Evolutionary conservation across 2,329 filamentous ascomycete species (phyloP), one percentile per base, ranked within the genome.

Genomic region (Cytospora chrysosperma): DNA sequence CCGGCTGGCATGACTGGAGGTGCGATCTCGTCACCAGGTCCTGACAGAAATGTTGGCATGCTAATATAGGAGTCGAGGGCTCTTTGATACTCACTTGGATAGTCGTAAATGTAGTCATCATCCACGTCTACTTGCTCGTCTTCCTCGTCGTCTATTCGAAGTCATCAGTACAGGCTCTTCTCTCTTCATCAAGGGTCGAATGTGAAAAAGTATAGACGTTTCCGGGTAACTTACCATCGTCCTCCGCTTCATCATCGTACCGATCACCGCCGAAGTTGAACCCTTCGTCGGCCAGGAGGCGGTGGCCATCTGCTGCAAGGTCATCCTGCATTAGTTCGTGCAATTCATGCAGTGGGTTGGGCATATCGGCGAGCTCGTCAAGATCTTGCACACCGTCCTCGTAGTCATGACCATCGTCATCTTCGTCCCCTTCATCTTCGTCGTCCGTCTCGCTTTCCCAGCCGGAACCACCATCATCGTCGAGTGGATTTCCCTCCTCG

Each of bases 121-220:
- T 88, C 88, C 68, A 90, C 83, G 19, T 87, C 85, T 32, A 87
- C 85, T 26, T 88, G 86, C 51, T 88, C 88, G 49, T 90, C 89
- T 21, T 90, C 88, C 54, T 92, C 91, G 5, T 86, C 84, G 7
- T 84, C 83, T 58, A 81, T 75, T 76, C 49, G 6, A 53, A 24
- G 50, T 32, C n/a, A 57, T 70, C 57, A 73, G 69, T 74, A 55
- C 26, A 43, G 24, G 27, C 10, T 56, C 47, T 32, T 24, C 47
- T 15, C 61, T 8, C 17, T 37, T n/a, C 30, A 55, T 7, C 3
- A 47, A 24, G 43, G 43, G 13, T 47, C 13, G n/a, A 9, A 28
- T 19, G 19, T 13, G 30, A 30, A 17, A 8, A 7, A 1, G 19
- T 13, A 30, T 17, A 26, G 27, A 13, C 50, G 30, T n/a, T 19